Evolutionary conservation across 75 land plant species (phyloP), one percentile per base, ranked within the genome.

Genomic region (Ceratopteris richardii): DNA sequence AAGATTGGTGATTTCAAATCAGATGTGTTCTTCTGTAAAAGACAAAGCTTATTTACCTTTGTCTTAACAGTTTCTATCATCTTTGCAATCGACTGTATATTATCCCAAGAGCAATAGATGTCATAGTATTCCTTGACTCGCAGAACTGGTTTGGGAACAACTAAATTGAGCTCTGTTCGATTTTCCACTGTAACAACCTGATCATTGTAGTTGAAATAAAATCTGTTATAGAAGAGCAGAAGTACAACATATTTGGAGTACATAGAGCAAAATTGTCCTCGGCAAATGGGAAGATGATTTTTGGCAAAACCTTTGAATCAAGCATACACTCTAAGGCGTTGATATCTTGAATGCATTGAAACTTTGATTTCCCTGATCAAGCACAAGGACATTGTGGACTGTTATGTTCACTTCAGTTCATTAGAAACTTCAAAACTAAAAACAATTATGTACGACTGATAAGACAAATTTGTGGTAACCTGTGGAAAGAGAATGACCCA

Each of bases 111-210:
- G 1, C 14, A 1, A 26, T 52, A 52, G 23, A 19, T 28, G 22
- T 26, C 25, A 13, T 13, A 3, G 14, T 19, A 52, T 52, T 52
- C 54, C 13, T 12, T 23, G 16, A 52, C 27, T 52, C 25, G 28
- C 22, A 52, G 22, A 11, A 4, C 5, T 52, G 97, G 89, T 20
- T 75, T 73, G 46, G 89, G 70, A 29, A 80, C 76, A 54, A 69
- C 44, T 11, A 39, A 39, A n/a, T 83, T 81, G 48, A 91, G 64
- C 61, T 84, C 97, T 25, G 56, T 50, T 30, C 71, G 43, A 17
- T 85, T 70, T 21, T 73, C 72, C 68, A 92, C 31, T 20, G 31
- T 54, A n/a, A n/a, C 14, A 1, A 51, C 51, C 57, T 47, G 27
- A 23, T 23, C 5, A 16, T 22, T 33, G 37, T 9, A 33, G 9